Base-by-base conservation (phyloP, 768 basidiomycete genomes). In the Suillus brevipes region DNA sequence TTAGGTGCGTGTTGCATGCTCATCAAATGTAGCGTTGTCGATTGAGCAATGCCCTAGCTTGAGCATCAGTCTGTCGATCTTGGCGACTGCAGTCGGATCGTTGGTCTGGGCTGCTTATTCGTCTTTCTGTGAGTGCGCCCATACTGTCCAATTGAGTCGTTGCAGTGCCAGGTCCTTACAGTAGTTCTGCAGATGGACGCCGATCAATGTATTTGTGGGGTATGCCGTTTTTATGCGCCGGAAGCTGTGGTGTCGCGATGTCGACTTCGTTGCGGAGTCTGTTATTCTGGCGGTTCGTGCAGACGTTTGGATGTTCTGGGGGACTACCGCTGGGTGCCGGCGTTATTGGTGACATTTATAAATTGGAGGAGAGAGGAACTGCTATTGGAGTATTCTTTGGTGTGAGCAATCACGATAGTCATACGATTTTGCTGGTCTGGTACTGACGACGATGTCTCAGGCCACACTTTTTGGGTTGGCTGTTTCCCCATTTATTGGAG, bases 261-360 rank as follows among this genome's bases (percentile, higher is more conserved):
- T 81, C 88, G 0, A 69, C 69, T 0, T 79, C 70, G 42, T 73
- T 87, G 10, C 76, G 76, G 1, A 69, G 77, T 20, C 76, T 94
- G 4, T 79, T 93, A 68, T 75, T 84, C 18, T 88, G 85, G 78
- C 80, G 91, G 7, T 82, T 88, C 49, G 67, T 91, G 0, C 90
- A 92, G 71, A 86, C 86, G 0, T 79, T 89, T 45, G 91, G 90
- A 20, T 80, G 85, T 6, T 83, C 87, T 6, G 83, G 84, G 12
- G 85, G 80, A 3, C 70, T 80, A 72, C 83, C 82, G n/a, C 80
- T 84, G 61, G 91, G 83, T 20, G 81, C 82, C 0, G 89, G 83
- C 2, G 83, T 86, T 5, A 60, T 66, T 4, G 43, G 43, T 43
- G 43, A 43, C 18, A 43, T 43, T 4, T 43, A 43, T 43, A 43